A percentile compares a stretch with the other conserved stretches of the same genome.
Evolutionary conservation across 495 filamentous ascomycete species (phyloP).

Genomic region (Aspergillus avenaceus): DNA sequence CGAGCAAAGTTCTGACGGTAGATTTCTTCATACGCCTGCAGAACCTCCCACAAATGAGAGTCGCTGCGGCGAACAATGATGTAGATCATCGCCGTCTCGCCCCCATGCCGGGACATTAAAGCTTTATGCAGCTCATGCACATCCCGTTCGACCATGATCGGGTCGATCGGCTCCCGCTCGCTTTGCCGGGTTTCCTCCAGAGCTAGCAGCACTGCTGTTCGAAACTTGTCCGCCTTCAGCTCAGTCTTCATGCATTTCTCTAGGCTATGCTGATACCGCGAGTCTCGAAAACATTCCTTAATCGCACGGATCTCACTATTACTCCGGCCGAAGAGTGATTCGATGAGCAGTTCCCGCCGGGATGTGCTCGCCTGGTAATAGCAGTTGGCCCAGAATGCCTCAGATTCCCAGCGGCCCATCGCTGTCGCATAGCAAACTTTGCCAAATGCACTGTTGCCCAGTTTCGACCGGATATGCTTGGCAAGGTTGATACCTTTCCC

Average conservation of each 20-base stretch:
- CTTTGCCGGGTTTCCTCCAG: slow-evolving; percentile 80
- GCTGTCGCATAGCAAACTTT: slow-evolving; percentile 89
- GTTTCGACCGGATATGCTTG: slow-evolving; percentile 83
- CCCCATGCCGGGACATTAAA: slow-evolving; percentile 69
- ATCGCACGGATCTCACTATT: slow-evolving; percentile 86
- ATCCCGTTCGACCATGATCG: slow-evolving; percentile 62
- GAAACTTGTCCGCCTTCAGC: slow-evolving; percentile 91
- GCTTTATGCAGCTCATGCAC: slow-evolving; percentile 66
- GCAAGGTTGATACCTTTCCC: slow-evolving; percentile 88
- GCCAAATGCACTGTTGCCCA: slow-evolving; percentile 71
- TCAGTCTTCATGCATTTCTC: slow-evolving; percentile 85
- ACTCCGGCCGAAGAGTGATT: slow-evolving; percentile 81
- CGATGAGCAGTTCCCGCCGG: slow-evolving; percentile 84
- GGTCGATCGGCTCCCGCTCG: slow-evolving; percentile 57
- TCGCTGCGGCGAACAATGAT: slow-evolving; percentile 80
- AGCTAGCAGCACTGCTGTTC: slow-evolving; percentile 78
- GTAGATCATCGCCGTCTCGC: slow-evolving; percentile 85
- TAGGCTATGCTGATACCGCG: slow-evolving; percentile 82
- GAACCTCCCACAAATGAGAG: slow-evolving; percentile 73
- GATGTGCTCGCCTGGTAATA: slow-evolving; percentile 92
- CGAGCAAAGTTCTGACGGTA: slow-evolving; percentile 76
- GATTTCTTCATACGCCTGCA: slow-evolving; percentile 64
- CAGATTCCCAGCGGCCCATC: slow-evolving; percentile 85
- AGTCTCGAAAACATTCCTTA: slow-evolving; percentile 89
- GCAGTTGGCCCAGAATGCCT: slow-evolving; percentile 97